phyloP scores from a whole-genome alignment of 1,284 basidiomycete species.

The Ceraceosorus guamensis region DNA sequence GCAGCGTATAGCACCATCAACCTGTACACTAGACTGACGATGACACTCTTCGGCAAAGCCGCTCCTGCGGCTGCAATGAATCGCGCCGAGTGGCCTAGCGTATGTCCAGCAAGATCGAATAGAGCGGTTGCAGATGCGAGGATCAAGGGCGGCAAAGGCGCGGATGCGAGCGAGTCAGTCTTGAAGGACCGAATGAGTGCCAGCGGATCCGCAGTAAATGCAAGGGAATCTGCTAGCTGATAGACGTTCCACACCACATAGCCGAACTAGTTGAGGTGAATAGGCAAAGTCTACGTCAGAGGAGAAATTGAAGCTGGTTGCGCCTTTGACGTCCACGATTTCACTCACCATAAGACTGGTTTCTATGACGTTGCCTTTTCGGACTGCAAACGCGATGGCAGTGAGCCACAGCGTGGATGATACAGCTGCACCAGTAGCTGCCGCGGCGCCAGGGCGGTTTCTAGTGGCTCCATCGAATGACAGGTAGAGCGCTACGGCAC shows the following conservation, averaged over 20 bases:
- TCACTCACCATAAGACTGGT: conserved; percentile 34
- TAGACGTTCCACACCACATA: conserved; percentile 47
- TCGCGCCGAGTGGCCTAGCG: conserved; percentile 15
- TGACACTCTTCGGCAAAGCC: conserved; percentile 40
- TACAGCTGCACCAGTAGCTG: conserved; percentile 40
- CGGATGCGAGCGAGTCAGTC: conserved; percentile 3
- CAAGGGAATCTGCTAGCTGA: conserved; percentile 28
- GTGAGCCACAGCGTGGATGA: conserved; percentile 42
- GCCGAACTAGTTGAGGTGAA: conserved; percentile 19
- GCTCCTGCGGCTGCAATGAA: conserved; percentile 8
- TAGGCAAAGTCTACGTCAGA: not conserved
- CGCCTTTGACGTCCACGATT: not conserved
- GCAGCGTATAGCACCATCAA: conserved; percentile 44
- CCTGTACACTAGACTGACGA: conserved; percentile 41
- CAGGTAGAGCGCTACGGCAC: conserved; percentile 36
- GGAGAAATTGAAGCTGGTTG: not conserved
- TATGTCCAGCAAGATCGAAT: conserved; percentile 29
- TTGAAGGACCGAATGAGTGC: conserved; percentile 44
- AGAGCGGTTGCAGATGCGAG: conserved; percentile 14
- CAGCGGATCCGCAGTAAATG: conserved; percentile 41
- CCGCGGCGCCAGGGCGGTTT: conserved; percentile 30
- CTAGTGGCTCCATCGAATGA: conserved; percentile 40
- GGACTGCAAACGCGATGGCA: conserved; percentile 43
- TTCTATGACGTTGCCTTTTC: conserved; percentile 46
- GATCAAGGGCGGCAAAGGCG: conserved; percentile 15